Evolutionary conservation across 371 early-diverging fungal species (phyloP).

Genomic region (Mucor mucedo): DNA sequence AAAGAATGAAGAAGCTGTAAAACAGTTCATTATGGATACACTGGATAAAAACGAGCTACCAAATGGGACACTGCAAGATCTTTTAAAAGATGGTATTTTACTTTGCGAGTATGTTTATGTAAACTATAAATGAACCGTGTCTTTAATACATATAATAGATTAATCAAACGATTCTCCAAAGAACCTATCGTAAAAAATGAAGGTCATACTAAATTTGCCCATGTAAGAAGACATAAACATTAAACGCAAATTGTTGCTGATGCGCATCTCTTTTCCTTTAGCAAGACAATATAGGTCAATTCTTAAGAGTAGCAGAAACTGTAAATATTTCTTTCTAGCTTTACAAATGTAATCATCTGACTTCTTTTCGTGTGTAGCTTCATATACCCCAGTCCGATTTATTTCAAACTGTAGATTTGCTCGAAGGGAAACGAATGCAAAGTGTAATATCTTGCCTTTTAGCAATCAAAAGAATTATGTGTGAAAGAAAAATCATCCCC

Average conservation of each 20-base stretch:
- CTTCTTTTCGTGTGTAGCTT: constrained; percentile 40
- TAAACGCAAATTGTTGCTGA: not conserved
- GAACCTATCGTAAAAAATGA: constrained; percentile 28
- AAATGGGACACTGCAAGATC: constrained; percentile 39
- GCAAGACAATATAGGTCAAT: constrained; percentile 85
- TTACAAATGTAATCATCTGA: not conserved
- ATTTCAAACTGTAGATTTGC: constrained; percentile 93
- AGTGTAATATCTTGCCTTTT: constrained; percentile 48
- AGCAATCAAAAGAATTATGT: constrained; percentile 29
- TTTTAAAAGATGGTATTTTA: constrained; percentile 50
- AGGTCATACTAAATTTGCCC: constrained; percentile 25
- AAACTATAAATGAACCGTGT: not conserved
- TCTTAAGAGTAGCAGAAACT: constrained; percentile 63
- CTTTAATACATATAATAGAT: constrained; percentile 5
- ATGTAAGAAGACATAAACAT: constrained; percentile 13
- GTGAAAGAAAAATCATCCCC: constrained; percentile 24
- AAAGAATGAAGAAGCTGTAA: constrained; percentile 33
- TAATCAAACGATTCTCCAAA: constrained; percentile 23
- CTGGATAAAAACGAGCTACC: constrained; percentile 28
- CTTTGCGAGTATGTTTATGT: constrained; percentile 48
- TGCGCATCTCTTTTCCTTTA: constrained; percentile 19
- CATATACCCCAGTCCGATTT: constrained; percentile 85
- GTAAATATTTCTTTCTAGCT: constrained; percentile 22
- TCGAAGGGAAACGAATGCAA: constrained; percentile 88
- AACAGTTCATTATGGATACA: constrained; percentile 36